A percentile compares a stretch with the other conserved stretches of the same genome.
phyloP scores from a whole-genome alignment of 2,329 filamentous ascomycete species.

The Microcera coccophila region DNA sequence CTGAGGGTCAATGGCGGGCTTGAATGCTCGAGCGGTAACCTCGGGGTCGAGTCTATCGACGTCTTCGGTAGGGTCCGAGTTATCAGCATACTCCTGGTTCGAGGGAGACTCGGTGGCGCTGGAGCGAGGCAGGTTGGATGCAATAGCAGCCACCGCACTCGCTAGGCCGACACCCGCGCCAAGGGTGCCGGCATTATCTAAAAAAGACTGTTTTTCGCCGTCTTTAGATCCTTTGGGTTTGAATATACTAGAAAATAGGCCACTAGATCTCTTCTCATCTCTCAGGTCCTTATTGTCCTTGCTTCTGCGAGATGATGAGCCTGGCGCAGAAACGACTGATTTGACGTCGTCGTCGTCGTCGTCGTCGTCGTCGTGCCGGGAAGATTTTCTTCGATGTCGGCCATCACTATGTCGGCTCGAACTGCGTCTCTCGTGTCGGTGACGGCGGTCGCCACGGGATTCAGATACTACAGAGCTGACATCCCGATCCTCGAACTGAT shows the following conservation, averaged over 20 bases:
- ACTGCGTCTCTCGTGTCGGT: constrained; percentile 31
- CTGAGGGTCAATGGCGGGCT: constrained; percentile 62
- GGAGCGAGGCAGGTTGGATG: constrained; percentile 38
- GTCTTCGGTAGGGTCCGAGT: constrained; percentile 21
- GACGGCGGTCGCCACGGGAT: constrained; percentile 32
- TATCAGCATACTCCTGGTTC: constrained; percentile 34
- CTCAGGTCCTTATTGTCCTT: constrained; percentile 18
- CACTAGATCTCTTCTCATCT: constrained; percentile 39
- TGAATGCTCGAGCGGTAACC: constrained; percentile 54
- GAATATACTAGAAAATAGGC: constrained; percentile 49
- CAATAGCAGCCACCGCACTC: constrained; percentile 44
- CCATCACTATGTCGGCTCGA: neutral
- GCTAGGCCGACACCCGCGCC: constrained; percentile 65
- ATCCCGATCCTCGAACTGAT: constrained; percentile 44
- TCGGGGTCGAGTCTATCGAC: constrained; percentile 52
- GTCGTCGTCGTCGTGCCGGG: constrained; percentile 44
- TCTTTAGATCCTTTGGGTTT: constrained; percentile 41
- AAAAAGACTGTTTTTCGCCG: constrained; percentile 57
- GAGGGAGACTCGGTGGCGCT: constrained; percentile 45
- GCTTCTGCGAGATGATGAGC: constrained; percentile 31
- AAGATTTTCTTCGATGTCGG: constrained; percentile 19
- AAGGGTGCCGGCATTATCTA: constrained; percentile 68
- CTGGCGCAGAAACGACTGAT: constrained; percentile 40
- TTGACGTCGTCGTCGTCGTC: constrained; percentile 47
- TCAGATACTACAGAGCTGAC: constrained; percentile 49